A percentile compares a stretch with the other conserved stretches of the same genome.
phyloP scores from a whole-genome alignment of 2,329 filamentous ascomycete genomes.

The Clarireedia monteithiana region DNA sequence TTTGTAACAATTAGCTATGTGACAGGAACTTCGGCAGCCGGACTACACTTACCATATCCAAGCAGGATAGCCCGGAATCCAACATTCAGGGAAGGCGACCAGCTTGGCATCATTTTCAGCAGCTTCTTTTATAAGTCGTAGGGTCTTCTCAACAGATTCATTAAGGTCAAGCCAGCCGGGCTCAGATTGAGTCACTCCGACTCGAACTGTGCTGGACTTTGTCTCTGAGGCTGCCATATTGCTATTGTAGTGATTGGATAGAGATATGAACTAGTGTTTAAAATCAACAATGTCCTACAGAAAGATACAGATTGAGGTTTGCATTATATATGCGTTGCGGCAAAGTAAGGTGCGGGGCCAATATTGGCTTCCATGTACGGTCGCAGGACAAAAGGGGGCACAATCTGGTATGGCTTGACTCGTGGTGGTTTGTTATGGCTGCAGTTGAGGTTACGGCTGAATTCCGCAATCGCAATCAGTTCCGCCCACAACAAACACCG shows the following conservation, averaged over 20 bases:
- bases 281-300: too few relatives aligned
- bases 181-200: constrained; percentile 48
- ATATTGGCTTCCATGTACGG: too few relatives aligned
- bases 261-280: neutral
- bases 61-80: constrained; percentile 21
- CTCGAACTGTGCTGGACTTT: neutral
- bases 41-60: neutral
- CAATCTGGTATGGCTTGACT: too few relatives aligned
- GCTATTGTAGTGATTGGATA: neutral
- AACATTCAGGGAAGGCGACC: constrained; percentile 46
- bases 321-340: too few relatives aligned
- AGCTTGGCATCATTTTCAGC: constrained; percentile 44
- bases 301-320: too few relatives aligned
- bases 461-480: too few relatives aligned
- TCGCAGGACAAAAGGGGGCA: too few relatives aligned
- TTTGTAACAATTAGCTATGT: neutral
- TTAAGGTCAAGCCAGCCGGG: constrained; percentile 52
- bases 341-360: too few relatives aligned
- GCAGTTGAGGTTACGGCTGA: too few relatives aligned
- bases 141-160: constrained; percentile 46
- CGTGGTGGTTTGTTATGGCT: too few relatives aligned
- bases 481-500: too few relatives aligned
- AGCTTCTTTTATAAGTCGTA: constrained; percentile 46
- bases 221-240: neutral
- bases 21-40: neutral